Percentiles rank a stretch among this genome's conserved stretches.
Conservation (phyloP, 257 asterid species). For the Plantago ovata region DNA sequence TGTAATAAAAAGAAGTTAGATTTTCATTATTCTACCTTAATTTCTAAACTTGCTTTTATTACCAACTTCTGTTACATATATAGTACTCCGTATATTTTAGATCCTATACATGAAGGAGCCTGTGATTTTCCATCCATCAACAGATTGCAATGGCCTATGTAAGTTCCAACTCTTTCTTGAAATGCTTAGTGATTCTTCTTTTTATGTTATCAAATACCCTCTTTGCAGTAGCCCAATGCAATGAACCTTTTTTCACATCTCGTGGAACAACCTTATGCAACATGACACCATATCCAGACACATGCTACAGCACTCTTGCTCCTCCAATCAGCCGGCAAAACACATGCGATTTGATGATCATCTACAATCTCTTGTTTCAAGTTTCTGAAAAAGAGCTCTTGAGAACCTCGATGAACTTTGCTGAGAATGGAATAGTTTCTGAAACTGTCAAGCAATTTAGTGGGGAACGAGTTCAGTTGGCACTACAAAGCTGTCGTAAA, state of each 20-base stretch:
- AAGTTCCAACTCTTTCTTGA: background rate
- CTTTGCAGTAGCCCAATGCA: slow-evolving; percentile 6
- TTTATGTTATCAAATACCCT: background rate
- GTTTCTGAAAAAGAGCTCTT: slow-evolving; percentile 20
- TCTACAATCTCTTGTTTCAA: slow-evolving; percentile 16
- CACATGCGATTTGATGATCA: background rate
- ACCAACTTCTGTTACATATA: too few species aligned
- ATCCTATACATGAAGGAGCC: background rate
- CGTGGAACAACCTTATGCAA: slow-evolving; percentile 1
- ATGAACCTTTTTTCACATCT: slow-evolving; percentile 10
- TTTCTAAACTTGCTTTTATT: too few species aligned
- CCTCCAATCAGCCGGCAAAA: slow-evolving; percentile 7
- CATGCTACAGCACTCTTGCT: slow-evolving; percentile 17
- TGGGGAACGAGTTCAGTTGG: background rate
- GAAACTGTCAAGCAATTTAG: background rate
- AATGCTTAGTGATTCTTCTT: background rate
- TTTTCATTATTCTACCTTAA: too few species aligned
- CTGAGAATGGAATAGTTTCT: slow-evolving; percentile 1
- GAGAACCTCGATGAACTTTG: slow-evolving; percentile 4
- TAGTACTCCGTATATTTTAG: too few species aligned
- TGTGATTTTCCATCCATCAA: too few species aligned
- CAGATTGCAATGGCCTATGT: background rate
- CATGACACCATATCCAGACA: slow-evolving; percentile 6
- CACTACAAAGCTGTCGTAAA: slow-evolving; percentile 21
- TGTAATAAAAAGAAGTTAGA: too few species aligned